Evolutionary conservation across 768 basidiomycete species (phyloP).

Genomic region (Piloderma croceum): DNA sequence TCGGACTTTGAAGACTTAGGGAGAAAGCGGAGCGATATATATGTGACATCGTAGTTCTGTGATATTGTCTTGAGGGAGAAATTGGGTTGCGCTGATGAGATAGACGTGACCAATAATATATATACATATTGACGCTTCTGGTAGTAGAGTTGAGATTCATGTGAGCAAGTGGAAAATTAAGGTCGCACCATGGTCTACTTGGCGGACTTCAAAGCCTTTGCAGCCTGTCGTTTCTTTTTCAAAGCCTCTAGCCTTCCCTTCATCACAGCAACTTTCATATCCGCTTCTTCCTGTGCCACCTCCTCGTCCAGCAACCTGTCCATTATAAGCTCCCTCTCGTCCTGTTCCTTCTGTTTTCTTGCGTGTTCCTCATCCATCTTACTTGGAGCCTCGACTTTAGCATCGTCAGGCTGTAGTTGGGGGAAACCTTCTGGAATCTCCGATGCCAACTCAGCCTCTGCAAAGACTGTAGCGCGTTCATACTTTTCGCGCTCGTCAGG

Average conservation of each 20-base stretch:
- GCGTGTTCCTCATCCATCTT: constrained; percentile 41
- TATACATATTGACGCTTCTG: too few species aligned
- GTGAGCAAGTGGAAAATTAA: too few species aligned
- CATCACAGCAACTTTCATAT: constrained; percentile 62
- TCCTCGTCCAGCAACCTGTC: constrained; percentile 82
- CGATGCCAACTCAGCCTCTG: constrained; percentile 55
- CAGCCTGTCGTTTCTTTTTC: constrained; percentile 38
- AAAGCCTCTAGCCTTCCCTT: constrained; percentile 62
- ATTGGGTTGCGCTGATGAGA: too few species aligned
- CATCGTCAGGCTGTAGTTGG: constrained; percentile 21
- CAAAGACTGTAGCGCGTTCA: constrained; percentile 64
- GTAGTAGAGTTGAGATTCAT: too few species aligned
- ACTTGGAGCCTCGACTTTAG: constrained; percentile 21
- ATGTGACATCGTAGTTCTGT: too few species aligned
- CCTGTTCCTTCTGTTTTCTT: constrained; percentile 51
- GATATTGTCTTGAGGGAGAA: too few species aligned
- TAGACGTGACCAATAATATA: too few species aligned
- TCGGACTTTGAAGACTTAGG: too few species aligned
- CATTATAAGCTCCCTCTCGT: constrained; percentile 81
- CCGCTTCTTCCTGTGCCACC: constrained; percentile 82
- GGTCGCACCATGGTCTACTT: too few species aligned
- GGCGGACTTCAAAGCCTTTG: constrained; percentile 19
- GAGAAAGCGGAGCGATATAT: too few species aligned
- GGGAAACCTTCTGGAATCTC: constrained; percentile 48
- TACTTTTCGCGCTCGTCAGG: constrained; percentile 45